Base-by-base conservation (phyloP, 2,329 filamentous ascomycete genomes). In the Harringtonia lauricola region DNA sequence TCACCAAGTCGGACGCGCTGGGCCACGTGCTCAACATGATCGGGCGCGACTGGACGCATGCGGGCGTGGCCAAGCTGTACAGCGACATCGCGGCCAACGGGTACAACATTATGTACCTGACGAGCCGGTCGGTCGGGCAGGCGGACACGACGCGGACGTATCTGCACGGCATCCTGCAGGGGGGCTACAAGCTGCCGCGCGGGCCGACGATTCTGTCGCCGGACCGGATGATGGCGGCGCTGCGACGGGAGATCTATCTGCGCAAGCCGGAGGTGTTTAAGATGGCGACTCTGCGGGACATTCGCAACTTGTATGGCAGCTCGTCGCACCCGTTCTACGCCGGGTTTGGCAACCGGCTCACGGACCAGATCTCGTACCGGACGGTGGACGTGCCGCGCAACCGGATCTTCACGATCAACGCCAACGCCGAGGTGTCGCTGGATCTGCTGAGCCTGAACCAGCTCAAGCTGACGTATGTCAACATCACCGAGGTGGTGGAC, bases 241-340 rank as follows among this genome's bases (percentile, higher is more conserved):
- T 98, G 26, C 76, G 92, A 45, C 80, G 92, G 39, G 92, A 98
- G 60, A 79, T 98, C 7, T 98, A 98, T 59, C 72, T 98, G 22
- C 79, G 92, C 42, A 96, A 98, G 61, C 94, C 92, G 0, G 89
- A 98, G 58, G 87, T 98, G 8, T 98, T 98, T 76, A 98, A 98
- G 65, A 98, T 98, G 94, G 88, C 92, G 2, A 98, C 92, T 50
- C 67, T 98, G 18, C 81, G 92, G 34, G 92, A 98, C 60, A 96
- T 98, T 53, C 81, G 89, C 58, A 86, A 82, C 46, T 72, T 98
- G 1, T 98, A 95, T 57, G 81, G 79, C 3, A 71, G 77, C 0
- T 79, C 83, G 22, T 71, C 77, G 35, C 87, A 81, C 17, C 90
- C 92, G 0, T 98, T 98, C 58, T 96, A 95, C 56, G 94, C 94